phyloP scores from a whole-genome alignment of 2,329 filamentous ascomycete genomes.

The Grosmannia huntii region DNA sequence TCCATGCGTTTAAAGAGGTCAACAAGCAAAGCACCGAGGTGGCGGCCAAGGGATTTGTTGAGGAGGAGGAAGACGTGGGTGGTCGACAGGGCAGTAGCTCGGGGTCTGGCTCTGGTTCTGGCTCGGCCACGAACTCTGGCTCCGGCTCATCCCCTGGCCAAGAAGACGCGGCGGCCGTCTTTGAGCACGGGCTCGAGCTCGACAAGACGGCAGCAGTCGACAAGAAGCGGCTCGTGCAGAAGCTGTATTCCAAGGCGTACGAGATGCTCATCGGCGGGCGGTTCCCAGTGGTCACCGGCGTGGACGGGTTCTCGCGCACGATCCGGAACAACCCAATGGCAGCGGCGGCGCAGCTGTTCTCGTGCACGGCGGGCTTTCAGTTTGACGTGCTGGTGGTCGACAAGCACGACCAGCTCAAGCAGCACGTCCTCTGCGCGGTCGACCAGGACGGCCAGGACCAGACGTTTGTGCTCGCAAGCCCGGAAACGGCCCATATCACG shows the following conservation, averaged over 20 bases:
- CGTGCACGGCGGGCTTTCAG: not conserved
- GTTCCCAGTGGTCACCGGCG: not conserved
- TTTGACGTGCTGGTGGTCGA: slow-evolving; percentile 5
- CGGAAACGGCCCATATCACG: not conserved
- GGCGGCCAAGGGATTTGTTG: not conserved
- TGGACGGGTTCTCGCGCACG: not conserved
- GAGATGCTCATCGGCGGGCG: slow-evolving; percentile 7
- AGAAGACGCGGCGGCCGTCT: not conserved
- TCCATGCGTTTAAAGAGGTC: not conserved
- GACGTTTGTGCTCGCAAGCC: not conserved
- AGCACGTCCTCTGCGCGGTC: slow-evolving; percentile 1
- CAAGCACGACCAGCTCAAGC: not conserved
- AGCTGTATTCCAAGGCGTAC: slow-evolving; percentile 2
- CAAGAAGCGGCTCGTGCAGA: slow-evolving; percentile 3
- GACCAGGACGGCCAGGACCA: not conserved
- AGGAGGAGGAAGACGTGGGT: not conserved
- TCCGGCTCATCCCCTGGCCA: not conserved
- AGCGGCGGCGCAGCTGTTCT: not conserved
- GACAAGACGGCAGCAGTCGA: not conserved
- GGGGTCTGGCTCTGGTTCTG: not conserved
- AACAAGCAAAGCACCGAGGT: not conserved
- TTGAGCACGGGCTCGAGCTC: not conserved
- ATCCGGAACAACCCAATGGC: slow-evolving; percentile 1
- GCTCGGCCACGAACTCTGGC: not conserved
- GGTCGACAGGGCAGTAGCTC: not conserved